phyloP scores from a whole-genome alignment of 2,329 filamentous ascomycete genomes.

The Blastomyces gilchristii region DNA sequence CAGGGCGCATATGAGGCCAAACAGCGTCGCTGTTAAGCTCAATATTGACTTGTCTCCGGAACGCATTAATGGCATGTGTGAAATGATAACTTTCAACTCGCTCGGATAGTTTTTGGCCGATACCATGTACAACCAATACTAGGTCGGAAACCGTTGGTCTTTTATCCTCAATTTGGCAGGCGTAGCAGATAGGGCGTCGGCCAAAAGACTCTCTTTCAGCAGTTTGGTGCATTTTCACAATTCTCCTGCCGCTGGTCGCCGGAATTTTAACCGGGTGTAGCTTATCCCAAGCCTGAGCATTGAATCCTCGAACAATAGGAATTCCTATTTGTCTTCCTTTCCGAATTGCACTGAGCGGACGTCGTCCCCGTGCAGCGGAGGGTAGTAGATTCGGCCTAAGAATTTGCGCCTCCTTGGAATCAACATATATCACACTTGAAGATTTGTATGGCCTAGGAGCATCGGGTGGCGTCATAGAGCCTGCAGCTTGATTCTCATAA shows the following conservation, averaged over 20 bases:
- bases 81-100: conserved; percentile 94
- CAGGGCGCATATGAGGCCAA: conserved; percentile 62
- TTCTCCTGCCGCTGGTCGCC: conserved; percentile 33
- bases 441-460: conserved; percentile 54
- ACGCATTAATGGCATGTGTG: conserved; percentile 87
- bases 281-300: conserved; percentile 64
- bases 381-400: conserved; percentile 77
- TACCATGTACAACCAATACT: conserved; percentile 84
- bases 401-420: conserved; percentile 66
- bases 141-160: conserved; percentile 70
- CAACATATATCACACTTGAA: conserved; percentile 79
- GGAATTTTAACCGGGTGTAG: conserved; percentile 49
- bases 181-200: conserved; percentile 33
- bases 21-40: conserved; percentile 67
- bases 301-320: conserved; percentile 80
- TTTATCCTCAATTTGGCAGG: conserved; percentile 54
- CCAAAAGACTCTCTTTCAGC: conserved; percentile 19
- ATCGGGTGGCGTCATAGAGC: conserved; percentile 32
- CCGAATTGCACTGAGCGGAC: conserved; percentile 71
- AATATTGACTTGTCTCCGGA: conserved; percentile 74
- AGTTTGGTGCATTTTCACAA: conserved; percentile 32
- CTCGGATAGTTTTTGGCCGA: conserved; percentile 92
- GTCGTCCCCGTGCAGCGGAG: conserved; percentile 72
- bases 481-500: conserved; percentile 34
- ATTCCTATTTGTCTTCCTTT: conserved; percentile 76